Conservation (phyloP, 176 grass and related monocot genomes). For the Poa annua region DNA sequence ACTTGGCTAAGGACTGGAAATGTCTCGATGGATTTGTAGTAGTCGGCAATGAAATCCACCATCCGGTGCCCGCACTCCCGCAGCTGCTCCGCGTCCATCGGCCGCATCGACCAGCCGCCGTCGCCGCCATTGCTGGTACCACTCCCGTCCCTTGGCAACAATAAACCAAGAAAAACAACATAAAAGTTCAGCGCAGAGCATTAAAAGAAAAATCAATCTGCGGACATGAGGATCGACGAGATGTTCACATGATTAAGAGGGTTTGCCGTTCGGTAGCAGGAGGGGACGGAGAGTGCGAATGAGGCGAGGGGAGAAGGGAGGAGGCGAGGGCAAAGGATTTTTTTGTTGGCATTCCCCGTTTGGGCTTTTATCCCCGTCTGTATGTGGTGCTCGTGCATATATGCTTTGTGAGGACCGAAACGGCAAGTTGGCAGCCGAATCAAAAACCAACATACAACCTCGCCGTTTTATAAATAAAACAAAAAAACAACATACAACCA, state of each 20-base stretch:
- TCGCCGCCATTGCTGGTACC: constrained; percentile 11
- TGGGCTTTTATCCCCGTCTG: neutral
- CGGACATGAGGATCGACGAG: neutral
- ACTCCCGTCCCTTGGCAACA: constrained; percentile 35
- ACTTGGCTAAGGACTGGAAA: constrained; percentile 83
- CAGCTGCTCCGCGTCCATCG: constrained; percentile 79
- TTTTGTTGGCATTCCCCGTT: too few species aligned
- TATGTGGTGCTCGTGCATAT: neutral
- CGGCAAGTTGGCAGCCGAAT: neutral
- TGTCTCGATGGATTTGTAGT: constrained; percentile 68
- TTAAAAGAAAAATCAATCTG: neutral
- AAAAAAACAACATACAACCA: too few species aligned
- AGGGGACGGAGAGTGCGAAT: neutral
- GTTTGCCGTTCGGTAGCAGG: neutral
- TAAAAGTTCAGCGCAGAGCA: neutral
- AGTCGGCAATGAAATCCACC: constrained; percentile 81
- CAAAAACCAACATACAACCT: too few species aligned
- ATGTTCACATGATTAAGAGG: constrained; percentile 24
- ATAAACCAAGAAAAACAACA: constrained; percentile 12
- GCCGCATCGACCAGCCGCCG: constrained; percentile 34
- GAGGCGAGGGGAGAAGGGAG: neutral
- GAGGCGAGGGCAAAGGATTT: neutral
- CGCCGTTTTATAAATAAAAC: too few species aligned
- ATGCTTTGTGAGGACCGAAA: neutral
- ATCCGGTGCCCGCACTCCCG: constrained; percentile 72